Evolutionary conservation across 345 rosid species (phyloP).

Genomic region (Dimocarpus longan): DNA sequence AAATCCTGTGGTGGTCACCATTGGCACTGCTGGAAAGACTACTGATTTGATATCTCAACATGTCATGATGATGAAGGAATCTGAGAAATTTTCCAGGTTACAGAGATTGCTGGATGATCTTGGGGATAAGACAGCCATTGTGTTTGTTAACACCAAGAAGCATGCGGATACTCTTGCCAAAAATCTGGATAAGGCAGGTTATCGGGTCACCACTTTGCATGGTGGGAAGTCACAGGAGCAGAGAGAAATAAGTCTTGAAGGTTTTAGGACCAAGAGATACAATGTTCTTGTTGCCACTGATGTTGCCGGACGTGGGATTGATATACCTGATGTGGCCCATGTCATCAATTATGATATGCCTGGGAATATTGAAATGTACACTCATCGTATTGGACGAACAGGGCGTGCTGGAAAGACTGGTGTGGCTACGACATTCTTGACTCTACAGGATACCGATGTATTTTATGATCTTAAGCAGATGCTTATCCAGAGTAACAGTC

Average conservation of each 20-base stretch:
- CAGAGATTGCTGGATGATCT: conserved; percentile 84
- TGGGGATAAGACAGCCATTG: conserved; percentile 85
- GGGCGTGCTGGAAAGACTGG: conserved; percentile 98
- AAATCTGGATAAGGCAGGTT: conserved; percentile 83
- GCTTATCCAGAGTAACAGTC: conserved; percentile 93
- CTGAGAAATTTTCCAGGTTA: conserved; percentile 67
- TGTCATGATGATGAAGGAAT: conserved; percentile 87
- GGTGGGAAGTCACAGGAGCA: conserved; percentile 97
- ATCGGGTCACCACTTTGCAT: conserved; percentile 86
- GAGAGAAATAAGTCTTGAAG: conserved; percentile 91
- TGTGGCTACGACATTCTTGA: conserved; percentile 88
- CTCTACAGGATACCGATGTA: conserved; percentile 75
- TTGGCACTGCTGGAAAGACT: conserved; percentile 96
- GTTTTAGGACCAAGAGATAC: conserved; percentile 85
- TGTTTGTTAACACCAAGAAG: conserved; percentile 92
- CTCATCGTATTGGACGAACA: conserved; percentile 95
- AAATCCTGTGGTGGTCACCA: conserved; percentile 92
- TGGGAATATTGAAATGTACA: conserved; percentile 80
- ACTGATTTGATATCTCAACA: conserved; percentile 88
- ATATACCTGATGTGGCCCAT: conserved; percentile 94
- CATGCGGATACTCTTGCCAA: conserved; percentile 78
- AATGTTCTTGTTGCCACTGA: conserved; percentile 95
- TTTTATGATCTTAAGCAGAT: conserved; percentile 97
- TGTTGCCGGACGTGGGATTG: conserved; percentile 95
- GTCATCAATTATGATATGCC: conserved; percentile 97